Evolutionary conservation across 2,329 filamentous ascomycete species (phyloP).

Genomic region (Chrysoporthe deuterocubensis): DNA sequence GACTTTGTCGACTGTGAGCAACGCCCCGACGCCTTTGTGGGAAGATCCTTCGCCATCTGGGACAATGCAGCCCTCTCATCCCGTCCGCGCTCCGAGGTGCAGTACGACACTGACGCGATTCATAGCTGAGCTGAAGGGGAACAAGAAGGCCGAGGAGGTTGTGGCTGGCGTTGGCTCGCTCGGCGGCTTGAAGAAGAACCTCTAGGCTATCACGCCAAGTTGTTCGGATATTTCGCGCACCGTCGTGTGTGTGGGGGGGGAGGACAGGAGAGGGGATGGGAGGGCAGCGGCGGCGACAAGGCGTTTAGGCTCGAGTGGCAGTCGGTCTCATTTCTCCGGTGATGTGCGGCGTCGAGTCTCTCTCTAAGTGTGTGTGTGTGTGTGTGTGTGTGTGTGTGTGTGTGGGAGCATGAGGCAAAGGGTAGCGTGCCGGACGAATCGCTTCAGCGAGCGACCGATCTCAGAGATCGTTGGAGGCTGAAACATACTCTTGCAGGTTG

Average conservation of each 20-base stretch:
- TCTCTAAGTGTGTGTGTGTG: too few relatives aligned
- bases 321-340: background rate
- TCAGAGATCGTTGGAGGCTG: background rate
- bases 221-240: background rate
- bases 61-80: background rate
- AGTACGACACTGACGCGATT: slow-evolving; percentile 1
- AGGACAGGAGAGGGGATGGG: too few relatives aligned
- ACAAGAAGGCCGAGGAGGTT: slow-evolving; percentile 41
- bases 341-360: background rate
- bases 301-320: background rate
- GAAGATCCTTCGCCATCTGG: too few relatives aligned
- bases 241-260: background rate
- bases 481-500: slow-evolving; percentile 4
- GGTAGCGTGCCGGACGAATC: slow-evolving; percentile 2
- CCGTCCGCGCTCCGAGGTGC: background rate
- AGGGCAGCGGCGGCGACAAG: background rate
- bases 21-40: background rate
- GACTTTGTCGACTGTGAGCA: slow-evolving; percentile 43
- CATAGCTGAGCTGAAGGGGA: slow-evolving; percentile 42
- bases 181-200: slow-evolving; percentile 39
- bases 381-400: too few relatives aligned
- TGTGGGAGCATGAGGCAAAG: background rate
- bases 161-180: slow-evolving; percentile 36
- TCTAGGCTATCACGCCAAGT: slow-evolving; percentile 26
- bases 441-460: background rate